Percentiles rank a stretch among this genome's conserved stretches.
phyloP scores from a whole-genome alignment of 352 stramenopile species.

The Globisporangium yorkense region DNA sequence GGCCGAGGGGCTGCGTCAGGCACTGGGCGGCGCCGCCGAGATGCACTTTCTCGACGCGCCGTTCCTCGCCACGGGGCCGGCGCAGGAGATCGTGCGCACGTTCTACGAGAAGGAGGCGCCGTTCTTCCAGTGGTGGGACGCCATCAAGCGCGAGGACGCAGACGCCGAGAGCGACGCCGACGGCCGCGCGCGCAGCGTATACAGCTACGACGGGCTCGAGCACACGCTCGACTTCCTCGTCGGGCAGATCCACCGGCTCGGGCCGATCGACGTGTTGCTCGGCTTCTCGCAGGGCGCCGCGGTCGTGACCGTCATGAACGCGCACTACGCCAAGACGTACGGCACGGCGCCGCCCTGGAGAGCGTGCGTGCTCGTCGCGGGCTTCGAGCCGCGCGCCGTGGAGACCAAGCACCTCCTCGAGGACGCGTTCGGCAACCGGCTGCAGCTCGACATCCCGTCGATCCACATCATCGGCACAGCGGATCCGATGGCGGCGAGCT shows the following conservation, averaged over 20 bases:
- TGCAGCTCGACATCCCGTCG: conserved; percentile 45
- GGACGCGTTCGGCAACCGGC: conserved; percentile 20
- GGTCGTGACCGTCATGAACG: conserved; percentile 52
- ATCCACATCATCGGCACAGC: conserved; percentile 59
- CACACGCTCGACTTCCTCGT: conserved; percentile 52
- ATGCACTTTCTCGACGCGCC: conserved; percentile 64
- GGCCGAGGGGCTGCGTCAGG: conserved; percentile 44
- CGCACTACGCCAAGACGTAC: conserved; percentile 43
- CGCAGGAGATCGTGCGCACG: conserved; percentile 50
- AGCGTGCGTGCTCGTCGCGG: conserved; percentile 52
- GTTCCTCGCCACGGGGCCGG: conserved; percentile 46
- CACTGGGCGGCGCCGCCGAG: conserved; percentile 43
- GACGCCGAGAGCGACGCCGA: conserved; percentile 1
- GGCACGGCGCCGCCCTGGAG: conserved; percentile 52
- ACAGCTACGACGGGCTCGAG: conserved; percentile 59
- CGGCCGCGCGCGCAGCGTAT: conserved; percentile 14
- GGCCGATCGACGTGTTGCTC: conserved; percentile 53
- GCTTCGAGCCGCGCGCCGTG: conserved; percentile 41
- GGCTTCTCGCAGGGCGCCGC: conserved; percentile 73
- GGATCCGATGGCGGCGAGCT: conserved; percentile 38
- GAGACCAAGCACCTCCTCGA: conserved; percentile 54
- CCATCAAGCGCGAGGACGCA: conserved; percentile 26
- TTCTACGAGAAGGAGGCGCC: conserved; percentile 49
- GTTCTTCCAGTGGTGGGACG: conserved; percentile 82
- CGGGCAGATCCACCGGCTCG: conserved; percentile 40